Conservation (phyloP, 768 basidiomycete genomes). For the Mycena sanguinolenta region DNA sequence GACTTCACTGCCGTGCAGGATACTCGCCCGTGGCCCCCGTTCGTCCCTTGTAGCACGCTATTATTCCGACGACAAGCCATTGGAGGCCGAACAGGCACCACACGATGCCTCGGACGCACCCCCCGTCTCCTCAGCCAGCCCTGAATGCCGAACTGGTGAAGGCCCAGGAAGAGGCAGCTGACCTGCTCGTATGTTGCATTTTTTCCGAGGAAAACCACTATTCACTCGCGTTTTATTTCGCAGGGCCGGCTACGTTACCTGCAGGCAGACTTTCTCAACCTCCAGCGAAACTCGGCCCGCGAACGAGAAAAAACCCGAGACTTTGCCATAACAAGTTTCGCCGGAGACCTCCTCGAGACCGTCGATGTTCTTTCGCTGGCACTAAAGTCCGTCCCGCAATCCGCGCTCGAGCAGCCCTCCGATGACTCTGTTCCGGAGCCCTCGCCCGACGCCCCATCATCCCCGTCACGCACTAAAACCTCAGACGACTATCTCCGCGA, state of each 20-base stretch:
- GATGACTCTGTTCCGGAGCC: constrained; percentile 47
- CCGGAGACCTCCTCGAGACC: constrained; percentile 88
- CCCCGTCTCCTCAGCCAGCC: constrained; percentile 41
- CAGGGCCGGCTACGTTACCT: constrained; percentile 92
- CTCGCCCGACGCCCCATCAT: constrained; percentile 29
- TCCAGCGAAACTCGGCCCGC: constrained; percentile 90
- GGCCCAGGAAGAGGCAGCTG: constrained; percentile 84
- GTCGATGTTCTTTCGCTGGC: constrained; percentile 92
- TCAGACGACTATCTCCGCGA: constrained; percentile 73
- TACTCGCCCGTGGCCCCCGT: constrained; percentile 54
- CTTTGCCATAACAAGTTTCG: constrained; percentile 94
- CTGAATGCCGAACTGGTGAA: constrained; percentile 58
- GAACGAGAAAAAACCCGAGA: constrained; percentile 95
- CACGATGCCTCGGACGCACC: constrained; percentile 40
- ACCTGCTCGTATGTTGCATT: constrained; percentile 76
- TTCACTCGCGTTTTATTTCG: constrained; percentile 15
- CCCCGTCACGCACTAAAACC: constrained; percentile 61
- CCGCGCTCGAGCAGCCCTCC: constrained; percentile 53
- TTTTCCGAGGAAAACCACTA: neutral
- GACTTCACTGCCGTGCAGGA: constrained; percentile 65
- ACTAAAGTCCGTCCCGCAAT: constrained; percentile 79
- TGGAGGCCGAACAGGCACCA: constrained; percentile 28
- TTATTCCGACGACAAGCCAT: constrained; percentile 71
- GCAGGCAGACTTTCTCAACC: constrained; percentile 95
- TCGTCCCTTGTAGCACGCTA: constrained; percentile 55